These are phyloP conservation scores for Xylaria multiplex DNA, from an alignment of 2,329 filamentous ascomycete species.

Conservation along the genomic window DNA sequence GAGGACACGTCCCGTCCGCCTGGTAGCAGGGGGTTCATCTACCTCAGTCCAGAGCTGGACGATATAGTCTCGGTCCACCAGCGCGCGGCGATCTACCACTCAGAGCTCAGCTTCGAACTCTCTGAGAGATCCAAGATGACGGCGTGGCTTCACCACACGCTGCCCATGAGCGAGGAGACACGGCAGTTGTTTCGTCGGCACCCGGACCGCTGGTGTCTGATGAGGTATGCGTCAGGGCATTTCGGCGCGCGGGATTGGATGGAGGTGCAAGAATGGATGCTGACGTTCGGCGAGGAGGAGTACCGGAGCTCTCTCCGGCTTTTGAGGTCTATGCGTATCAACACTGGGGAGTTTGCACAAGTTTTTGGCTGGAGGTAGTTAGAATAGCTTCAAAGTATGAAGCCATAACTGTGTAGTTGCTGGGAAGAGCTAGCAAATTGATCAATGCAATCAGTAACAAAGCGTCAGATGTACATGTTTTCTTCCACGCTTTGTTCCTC, in stretches of 20 bases:
- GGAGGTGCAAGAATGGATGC: slow-evolving; percentile 29
- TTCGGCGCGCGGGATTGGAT: slow-evolving; percentile 27
- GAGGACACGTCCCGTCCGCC: not conserved
- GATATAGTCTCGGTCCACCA: slow-evolving; percentile 28
- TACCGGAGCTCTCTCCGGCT: slow-evolving; percentile 23
- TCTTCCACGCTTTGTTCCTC: not conserved
- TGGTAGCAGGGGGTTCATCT: slow-evolving; percentile 23
- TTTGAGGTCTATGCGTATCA: slow-evolving; percentile 30
- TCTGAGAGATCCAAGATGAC: slow-evolving; percentile 28
- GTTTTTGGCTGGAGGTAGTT: slow-evolving; percentile 30
- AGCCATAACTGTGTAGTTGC: not conserved
- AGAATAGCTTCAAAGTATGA: not conserved
- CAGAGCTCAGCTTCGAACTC: slow-evolving; percentile 24
- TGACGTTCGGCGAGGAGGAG: slow-evolving; percentile 25
- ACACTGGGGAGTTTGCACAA: slow-evolving; percentile 27
- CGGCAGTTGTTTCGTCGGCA: slow-evolving; percentile 18
- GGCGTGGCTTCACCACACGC: slow-evolving; percentile 22
- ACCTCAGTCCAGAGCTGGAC: slow-evolving; percentile 30
- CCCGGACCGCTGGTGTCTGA: slow-evolving; percentile 31
- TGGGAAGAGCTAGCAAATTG: no score
- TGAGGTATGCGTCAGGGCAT: slow-evolving; percentile 23
- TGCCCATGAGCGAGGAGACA: slow-evolving; percentile 18
- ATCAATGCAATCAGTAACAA: no score
- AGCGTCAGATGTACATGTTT: not conserved
- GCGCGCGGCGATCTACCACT: slow-evolving; percentile 21